Evolutionary conservation across 768 basidiomycete species (phyloP).

Genomic region (Panaeolus papilionaceus): DNA sequence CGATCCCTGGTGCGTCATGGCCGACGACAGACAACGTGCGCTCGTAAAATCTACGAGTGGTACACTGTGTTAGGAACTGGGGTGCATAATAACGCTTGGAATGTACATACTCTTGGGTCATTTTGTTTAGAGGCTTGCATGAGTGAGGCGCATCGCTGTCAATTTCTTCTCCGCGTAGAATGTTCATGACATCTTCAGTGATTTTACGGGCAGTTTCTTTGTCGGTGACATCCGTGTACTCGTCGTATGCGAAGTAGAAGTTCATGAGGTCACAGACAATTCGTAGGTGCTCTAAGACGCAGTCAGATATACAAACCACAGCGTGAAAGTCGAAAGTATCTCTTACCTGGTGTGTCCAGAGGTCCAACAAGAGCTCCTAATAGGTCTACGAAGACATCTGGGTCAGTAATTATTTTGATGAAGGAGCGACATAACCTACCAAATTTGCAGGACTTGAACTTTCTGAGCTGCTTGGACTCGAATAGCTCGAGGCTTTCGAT

Average conservation of each 20-base stretch:
- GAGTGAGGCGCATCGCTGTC: conserved; percentile 45
- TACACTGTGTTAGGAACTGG: conserved; percentile 31
- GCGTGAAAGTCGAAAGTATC: too few species aligned
- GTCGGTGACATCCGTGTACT: conserved; percentile 48
- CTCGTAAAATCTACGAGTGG: neutral
- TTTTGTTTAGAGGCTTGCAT: conserved; percentile 34
- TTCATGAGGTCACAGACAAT: conserved; percentile 56
- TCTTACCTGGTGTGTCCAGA: neutral
- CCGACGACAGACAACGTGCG: neutral
- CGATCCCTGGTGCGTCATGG: conserved; percentile 29
- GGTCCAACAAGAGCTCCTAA: conserved; percentile 4
- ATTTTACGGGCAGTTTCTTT: conserved; percentile 34
- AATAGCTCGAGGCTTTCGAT: conserved; percentile 1
- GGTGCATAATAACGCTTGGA: neutral
- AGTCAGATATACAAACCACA: too few species aligned
- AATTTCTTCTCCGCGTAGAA: conserved; percentile 43
- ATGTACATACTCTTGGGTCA: neutral
- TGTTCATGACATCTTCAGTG: conserved; percentile 47
- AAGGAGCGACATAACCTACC: neutral
- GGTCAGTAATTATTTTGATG: neutral
- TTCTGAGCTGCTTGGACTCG: conserved; percentile 5
- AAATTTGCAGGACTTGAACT: conserved; percentile 6
- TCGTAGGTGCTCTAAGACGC: neutral
- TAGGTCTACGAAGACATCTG: neutral
- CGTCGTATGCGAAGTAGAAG: conserved; percentile 54